Evolutionary conservation across 768 basidiomycete species (phyloP).

Genomic region (Russula ochroleuca): DNA sequence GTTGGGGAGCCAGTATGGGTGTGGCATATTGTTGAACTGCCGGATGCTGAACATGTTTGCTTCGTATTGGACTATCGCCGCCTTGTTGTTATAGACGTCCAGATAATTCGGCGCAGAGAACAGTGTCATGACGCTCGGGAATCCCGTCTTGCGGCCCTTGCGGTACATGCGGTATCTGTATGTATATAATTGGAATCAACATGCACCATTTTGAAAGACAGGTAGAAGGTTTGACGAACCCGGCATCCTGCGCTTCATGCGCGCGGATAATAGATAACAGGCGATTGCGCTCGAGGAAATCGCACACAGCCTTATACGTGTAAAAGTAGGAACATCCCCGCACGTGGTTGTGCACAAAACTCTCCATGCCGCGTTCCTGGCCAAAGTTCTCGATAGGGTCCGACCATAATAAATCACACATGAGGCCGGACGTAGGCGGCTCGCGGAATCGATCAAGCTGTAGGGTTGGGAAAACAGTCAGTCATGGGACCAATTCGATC

Average conservation of each 20-base stretch:
- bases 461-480: not conserved
- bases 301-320: slow-evolving; percentile 92
- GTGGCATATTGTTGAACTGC: slow-evolving; percentile 95
- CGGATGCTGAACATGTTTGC: slow-evolving; percentile 98
- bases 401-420: slow-evolving; percentile 99
- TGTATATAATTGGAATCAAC: not conserved
- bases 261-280: slow-evolving; percentile 94
- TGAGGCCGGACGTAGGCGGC: slow-evolving; percentile 93
- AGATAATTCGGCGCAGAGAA: slow-evolving; percentile 98
- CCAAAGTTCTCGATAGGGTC: slow-evolving; percentile 98
- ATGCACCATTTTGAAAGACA: not conserved
- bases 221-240: slow-evolving; percentile 37
- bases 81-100: slow-evolving; percentile 99
- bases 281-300: slow-evolving; percentile 96
- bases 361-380: slow-evolving; percentile 82
- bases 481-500: not conserved
- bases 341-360: slow-evolving; percentile 93
- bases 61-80: slow-evolving; percentile 97
- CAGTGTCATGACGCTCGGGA: slow-evolving; percentile 99
- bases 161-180: slow-evolving; percentile 95
- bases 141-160: slow-evolving; percentile 96
- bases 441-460: slow-evolving; percentile 98
- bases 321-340: slow-evolving; percentile 97
- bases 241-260: slow-evolving; percentile 98
- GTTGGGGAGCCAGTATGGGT: slow-evolving; percentile 94